These are phyloP conservation scores for Diaporthe eres DNA, from an alignment of 2,329 filamentous ascomycete genomes.

Conservation along the genomic window DNA sequence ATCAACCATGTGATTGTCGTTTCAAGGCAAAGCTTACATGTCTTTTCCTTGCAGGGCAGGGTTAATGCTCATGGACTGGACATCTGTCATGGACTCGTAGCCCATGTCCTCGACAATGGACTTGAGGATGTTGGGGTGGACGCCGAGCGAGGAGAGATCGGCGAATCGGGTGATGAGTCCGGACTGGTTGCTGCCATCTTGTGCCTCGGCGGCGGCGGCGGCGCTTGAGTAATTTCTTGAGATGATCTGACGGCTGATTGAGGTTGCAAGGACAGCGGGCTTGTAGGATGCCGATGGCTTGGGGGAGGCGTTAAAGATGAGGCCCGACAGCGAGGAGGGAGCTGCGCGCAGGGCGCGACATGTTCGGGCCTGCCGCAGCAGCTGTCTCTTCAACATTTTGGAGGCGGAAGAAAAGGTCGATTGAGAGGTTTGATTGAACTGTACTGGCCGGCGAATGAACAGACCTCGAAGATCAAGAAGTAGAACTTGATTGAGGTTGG, in stretches of 20 bases:
- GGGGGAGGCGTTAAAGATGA: slow-evolving; percentile 27
- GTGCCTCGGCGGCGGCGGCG: slow-evolving; percentile 39
- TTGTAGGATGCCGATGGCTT: slow-evolving; percentile 26
- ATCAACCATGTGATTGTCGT: not conserved
- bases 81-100: slow-evolving; percentile 90
- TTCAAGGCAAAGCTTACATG: slow-evolving; percentile 70
- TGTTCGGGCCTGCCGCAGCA: slow-evolving; percentile 40
- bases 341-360: slow-evolving; percentile 39
- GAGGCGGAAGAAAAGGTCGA: not conserved
- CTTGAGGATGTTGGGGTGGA: slow-evolving; percentile 76
- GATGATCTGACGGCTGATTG: slow-evolving; percentile 36
- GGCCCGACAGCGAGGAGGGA: slow-evolving; percentile 34
- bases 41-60: slow-evolving; percentile 85
- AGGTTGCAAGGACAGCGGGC: slow-evolving; percentile 35
- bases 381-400: slow-evolving; percentile 43
- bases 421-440: not conserved
- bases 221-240: slow-evolving; percentile 43
- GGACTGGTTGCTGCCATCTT: slow-evolving; percentile 38
- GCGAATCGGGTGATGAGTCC: slow-evolving; percentile 57
- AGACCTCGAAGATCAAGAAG: not conserved
- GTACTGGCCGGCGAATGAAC: not conserved
- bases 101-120: slow-evolving; percentile 80
- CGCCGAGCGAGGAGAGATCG: slow-evolving; percentile 61
- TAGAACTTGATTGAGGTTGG: not conserved
- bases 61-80: slow-evolving; percentile 87